These are phyloP conservation scores for Hibiscus tridactylites DNA, from an alignment of 345 rosid species.

Conservation along the genomic window DNA sequence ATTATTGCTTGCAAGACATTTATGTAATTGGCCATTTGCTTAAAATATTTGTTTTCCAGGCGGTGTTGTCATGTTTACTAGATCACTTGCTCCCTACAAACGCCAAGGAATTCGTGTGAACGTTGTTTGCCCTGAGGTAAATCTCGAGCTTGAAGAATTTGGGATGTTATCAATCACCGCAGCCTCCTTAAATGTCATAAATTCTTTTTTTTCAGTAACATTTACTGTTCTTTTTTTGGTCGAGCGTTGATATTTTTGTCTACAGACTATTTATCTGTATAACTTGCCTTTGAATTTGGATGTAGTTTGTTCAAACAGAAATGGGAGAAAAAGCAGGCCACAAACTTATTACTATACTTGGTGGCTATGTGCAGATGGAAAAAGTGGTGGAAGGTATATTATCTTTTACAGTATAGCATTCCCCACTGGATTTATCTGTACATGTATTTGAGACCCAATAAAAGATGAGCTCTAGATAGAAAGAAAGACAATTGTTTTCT, in stretches of 20 bases:
- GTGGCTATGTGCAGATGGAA: conserved; percentile 81
- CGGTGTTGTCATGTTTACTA: conserved; percentile 80
- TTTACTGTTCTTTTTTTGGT: not conserved
- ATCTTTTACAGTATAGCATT: not conserved
- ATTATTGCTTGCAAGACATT: not conserved
- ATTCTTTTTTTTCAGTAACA: not conserved
- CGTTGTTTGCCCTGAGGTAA: conserved; percentile 92
- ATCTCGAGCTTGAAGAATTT: not conserved
- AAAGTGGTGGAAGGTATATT: conserved; percentile 62
- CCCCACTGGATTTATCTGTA: not conserved
- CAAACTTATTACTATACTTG: conserved; percentile 29
- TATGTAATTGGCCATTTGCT: not conserved
- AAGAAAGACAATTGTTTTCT: not conserved
- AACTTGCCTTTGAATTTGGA: conserved; percentile 11
- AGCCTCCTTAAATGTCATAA: not conserved
- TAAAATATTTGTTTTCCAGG: conserved; percentile 30
- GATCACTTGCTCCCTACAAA: conserved; percentile 54
- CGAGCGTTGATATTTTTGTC: not conserved
- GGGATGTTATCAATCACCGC: not conserved
- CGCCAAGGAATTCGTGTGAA: conserved; percentile 76
- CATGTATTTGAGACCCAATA: not conserved
- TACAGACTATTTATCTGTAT: not conserved
- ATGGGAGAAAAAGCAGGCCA: conserved; percentile 27
- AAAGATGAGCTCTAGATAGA: not conserved
- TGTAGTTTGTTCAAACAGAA: conserved; percentile 80